Evolutionary conservation across 2,329 filamentous ascomycete species (phyloP), one percentile per base, ranked within the genome.

Genomic region (Chalara sp.): DNA sequence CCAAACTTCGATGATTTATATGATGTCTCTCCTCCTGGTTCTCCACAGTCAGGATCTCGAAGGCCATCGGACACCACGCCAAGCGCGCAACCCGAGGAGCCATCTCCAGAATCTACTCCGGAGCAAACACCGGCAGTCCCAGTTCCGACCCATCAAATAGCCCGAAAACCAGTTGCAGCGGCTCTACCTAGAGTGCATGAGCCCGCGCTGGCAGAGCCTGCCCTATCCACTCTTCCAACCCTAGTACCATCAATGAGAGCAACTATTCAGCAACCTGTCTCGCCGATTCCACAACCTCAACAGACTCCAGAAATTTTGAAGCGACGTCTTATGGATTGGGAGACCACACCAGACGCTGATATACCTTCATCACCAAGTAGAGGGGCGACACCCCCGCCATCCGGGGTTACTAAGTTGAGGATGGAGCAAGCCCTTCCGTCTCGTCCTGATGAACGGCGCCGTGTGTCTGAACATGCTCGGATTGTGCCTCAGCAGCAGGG

Each of bases 21-120:
- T 51, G 60, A 67, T 56, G 65, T 66, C 12, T 66, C 65, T 29
- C 65, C 65, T 31, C 58, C 62, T 11, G 52, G 57, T 21, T 60
- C 63, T n/a, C 63, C 64, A 39, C 61, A 56, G 35, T 56, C 56
- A 49, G 39, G 42, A 10, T 32, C 40, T 28, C 45, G 39, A 30
- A 31, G 32, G 39, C 11, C 13, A 29, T 32, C 45, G 29, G 11
- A 12, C 32, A 12, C 46, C 29, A 35, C 54, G 29, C 54, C 53
- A 10, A 45, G 21, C 30, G 21, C 21, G 12, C 43, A 45, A 45
- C 8, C 30, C 7, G 21, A 11, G 13, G 13, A 13, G 8, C 30
- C 43, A 32, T 30, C 43, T 4, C 10, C 43, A 8, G n/a, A 13
- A 31, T 32, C 48, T 32, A 49, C 50, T 11, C 43, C 43, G 10